Percentiles rank a stretch among this genome's conserved stretches.
These are phyloP conservation scores for Cucurbita pepo DNA, from an alignment of 306 rosid species.

Conservation along the genomic window DNA sequence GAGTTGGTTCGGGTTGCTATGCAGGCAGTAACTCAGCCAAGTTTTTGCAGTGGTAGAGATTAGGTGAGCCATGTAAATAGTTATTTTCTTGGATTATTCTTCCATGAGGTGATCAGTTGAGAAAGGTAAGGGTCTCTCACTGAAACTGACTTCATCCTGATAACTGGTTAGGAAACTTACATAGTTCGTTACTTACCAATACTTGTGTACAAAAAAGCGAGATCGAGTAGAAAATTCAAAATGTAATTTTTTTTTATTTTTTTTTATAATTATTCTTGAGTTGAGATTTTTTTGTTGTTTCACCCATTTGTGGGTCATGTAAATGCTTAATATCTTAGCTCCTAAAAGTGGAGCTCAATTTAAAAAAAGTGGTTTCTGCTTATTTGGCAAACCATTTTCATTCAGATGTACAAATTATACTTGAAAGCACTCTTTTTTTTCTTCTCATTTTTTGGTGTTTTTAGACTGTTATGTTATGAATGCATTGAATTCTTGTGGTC, in stretches of 20 bases:
- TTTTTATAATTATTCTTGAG: background rate
- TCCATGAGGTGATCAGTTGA: background rate
- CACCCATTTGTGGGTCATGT: background rate
- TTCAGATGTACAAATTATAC: background rate
- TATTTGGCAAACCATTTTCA: slow-evolving; percentile 9
- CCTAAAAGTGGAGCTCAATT: slow-evolving; percentile 16
- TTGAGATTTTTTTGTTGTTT: background rate
- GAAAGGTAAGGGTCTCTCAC: background rate
- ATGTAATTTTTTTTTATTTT: background rate
- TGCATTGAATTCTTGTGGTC: background rate
- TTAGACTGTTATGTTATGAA: background rate
- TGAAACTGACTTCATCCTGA: background rate
- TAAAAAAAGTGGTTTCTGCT: slow-evolving; percentile 28
- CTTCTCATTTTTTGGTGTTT: background rate
- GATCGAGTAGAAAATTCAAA: slow-evolving; percentile 43
- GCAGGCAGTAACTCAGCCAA: slow-evolving; percentile 40
- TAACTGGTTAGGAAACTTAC: background rate
- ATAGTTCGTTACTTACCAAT: slow-evolving; percentile 29
- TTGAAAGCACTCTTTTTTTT: background rate
- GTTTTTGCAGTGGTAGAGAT: slow-evolving; percentile 47
- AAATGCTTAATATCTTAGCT: slow-evolving; percentile 27
- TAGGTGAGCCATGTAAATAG: slow-evolving; percentile 42
- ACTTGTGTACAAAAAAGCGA: slow-evolving; percentile 82
- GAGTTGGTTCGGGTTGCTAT: slow-evolving; percentile 40
- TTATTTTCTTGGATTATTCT: background rate